Evolutionary conservation across 768 basidiomycete species (phyloP).

Genomic region (Lactifluus pinguis): DNA sequence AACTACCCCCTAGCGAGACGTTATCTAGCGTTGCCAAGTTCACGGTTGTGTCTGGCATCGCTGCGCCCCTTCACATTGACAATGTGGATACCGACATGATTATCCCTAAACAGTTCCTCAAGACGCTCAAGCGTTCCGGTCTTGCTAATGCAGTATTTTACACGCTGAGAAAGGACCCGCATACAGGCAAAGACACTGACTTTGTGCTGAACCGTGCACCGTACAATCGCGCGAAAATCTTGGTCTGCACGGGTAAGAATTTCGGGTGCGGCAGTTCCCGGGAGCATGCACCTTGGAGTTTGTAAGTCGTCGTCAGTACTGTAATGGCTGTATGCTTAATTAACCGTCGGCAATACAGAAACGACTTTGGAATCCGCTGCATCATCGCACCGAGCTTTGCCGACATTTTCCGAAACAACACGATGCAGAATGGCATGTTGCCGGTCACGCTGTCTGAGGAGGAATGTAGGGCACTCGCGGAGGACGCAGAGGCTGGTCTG

Average conservation of each 20-base stretch:
- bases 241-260: slow-evolving; percentile 52
- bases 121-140: slow-evolving; percentile 56
- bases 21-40: slow-evolving; percentile 34
- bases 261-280: slow-evolving; percentile 56
- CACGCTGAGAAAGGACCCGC: slow-evolving; percentile 40
- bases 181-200: slow-evolving; percentile 44
- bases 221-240: slow-evolving; percentile 42
- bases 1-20: slow-evolving; percentile 24
- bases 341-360: slow-evolving; percentile 23
- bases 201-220: slow-evolving; percentile 55
- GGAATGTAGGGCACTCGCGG: slow-evolving; percentile 39
- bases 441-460: slow-evolving; percentile 42
- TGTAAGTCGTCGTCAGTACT: slow-evolving; percentile 26
- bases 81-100: slow-evolving; percentile 62
- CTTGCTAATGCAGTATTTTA: slow-evolving; percentile 52
- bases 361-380: slow-evolving; percentile 56
- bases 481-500: slow-evolving; percentile 41
- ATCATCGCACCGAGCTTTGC: slow-evolving; percentile 55
- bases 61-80: slow-evolving; percentile 44
- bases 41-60: slow-evolving; percentile 41
- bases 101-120: slow-evolving; percentile 59
- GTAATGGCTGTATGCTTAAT: too few species aligned
- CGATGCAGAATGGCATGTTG: slow-evolving; percentile 60
- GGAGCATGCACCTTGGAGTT: slow-evolving; percentile 53
- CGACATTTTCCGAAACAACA: slow-evolving; percentile 55